Percentiles rank a stretch among this genome's conserved stretches.
These are phyloP conservation scores for Pichia sp. DNA, from an alignment of 1,139 yeast species.

Conservation along the genomic window DNA sequence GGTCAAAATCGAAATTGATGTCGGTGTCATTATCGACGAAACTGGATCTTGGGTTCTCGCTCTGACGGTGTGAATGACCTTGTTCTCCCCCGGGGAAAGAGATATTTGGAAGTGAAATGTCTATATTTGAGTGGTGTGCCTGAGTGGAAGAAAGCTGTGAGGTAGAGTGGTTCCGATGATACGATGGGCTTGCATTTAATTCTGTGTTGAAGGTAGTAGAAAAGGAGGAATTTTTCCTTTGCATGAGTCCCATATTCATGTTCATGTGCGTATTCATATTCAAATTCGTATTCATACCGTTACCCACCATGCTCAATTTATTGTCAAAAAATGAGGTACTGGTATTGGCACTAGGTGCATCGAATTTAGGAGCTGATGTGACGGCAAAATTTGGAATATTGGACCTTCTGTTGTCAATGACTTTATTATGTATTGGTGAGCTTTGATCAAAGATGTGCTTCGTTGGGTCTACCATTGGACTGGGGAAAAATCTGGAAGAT, in stretches of 20 bases:
- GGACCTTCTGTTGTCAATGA: too few species aligned
- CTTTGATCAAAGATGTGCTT: neutral
- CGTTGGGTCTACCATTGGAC: conserved; percentile 26
- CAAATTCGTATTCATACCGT: neutral
- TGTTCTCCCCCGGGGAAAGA: neutral
- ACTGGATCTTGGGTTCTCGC: conserved; percentile 4
- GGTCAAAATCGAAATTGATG: too few species aligned
- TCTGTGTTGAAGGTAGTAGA: too few species aligned
- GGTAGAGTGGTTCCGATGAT: too few species aligned
- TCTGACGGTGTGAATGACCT: neutral
- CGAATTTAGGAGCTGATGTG: conserved; percentile 8
- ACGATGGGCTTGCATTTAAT: too few species aligned
- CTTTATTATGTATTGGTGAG: neutral
- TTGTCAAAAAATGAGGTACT: conserved; percentile 3
- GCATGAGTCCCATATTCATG: too few species aligned
- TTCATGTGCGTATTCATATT: too few species aligned
- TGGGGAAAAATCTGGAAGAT: conserved; percentile 33
- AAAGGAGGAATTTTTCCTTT: too few species aligned
- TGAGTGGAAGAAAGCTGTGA: too few species aligned
- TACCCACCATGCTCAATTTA: neutral
- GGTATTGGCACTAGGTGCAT: conserved; percentile 6
- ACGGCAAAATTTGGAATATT: neutral
- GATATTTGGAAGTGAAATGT: neutral
- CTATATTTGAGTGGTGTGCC: too few species aligned
- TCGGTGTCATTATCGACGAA: conserved; percentile 4